Evolutionary conservation across 2,329 filamentous ascomycete genomes (phyloP), one percentile per base, ranked within the genome.

Genomic region (Alternaria dauci): DNA sequence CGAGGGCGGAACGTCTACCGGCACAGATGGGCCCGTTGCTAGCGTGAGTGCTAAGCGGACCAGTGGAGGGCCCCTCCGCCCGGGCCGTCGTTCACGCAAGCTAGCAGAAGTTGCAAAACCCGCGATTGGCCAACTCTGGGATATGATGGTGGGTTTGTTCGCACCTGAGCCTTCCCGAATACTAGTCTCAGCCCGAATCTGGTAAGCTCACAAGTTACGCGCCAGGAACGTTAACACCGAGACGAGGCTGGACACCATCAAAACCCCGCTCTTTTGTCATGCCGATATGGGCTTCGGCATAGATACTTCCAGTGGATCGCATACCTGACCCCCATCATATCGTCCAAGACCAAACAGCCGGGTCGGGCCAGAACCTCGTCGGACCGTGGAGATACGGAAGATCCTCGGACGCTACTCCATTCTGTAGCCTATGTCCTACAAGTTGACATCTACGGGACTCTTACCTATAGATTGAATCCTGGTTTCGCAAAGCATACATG

Each of bases 41-140:
- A 34, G 44, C 28, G 44, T 14, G n/a, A 4, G 18, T 6, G 20
- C 44, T 32, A 34, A 34, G 28, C 28, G 28, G 28, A 18, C 9
- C 32, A 48, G 44, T 48, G 28, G 44, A 12, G 4, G 28, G n/a
- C 28, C 16, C 32, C 28, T 20, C 28, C 9, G 43, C 44, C 20
- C 43, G 43, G 43, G 44, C 44, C 44, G 44, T 48, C 44, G 44
- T 48, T 34, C 44, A 48, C 44, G 8, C 28, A 34, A 5, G 18
- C 44, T 32, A 48, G 12, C 32, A n/a, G 4, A 14, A 48, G 20
- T 28, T 34, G 44, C 44, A 48, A 48, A 48, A 48, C 30, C 44
- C 28, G 28, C 44, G 28, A 48, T 34, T 34, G 44, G 44, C 2
- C 28, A 34, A 2, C 18, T 16, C 18, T 23, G 4, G 44, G 18